phyloP scores from a whole-genome alignment of 2,329 filamentous ascomycete species.

The Fusarium piperis region DNA sequence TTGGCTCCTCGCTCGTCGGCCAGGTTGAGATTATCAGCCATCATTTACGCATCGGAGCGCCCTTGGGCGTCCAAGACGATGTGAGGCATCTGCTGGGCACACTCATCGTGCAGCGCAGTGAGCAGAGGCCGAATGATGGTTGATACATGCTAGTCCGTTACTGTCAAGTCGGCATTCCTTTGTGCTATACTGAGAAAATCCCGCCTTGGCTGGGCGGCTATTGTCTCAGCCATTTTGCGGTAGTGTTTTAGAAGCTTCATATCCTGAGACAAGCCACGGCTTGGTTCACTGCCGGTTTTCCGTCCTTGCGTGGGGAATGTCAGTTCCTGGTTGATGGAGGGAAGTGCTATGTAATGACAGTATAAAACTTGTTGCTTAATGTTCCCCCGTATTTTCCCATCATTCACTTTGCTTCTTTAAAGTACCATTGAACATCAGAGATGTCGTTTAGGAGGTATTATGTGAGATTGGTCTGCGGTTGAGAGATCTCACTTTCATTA shows the following conservation, averaged over 20 bases:
- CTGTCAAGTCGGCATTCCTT: not conserved
- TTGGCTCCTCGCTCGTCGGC: constrained; percentile 53
- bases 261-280: not conserved
- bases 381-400: not conserved
- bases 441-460: not conserved
- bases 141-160: constrained; percentile 43
- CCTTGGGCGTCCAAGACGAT: constrained; percentile 42
- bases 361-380: not conserved
- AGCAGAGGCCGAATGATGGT: constrained; percentile 41
- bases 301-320: not conserved
- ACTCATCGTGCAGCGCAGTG: constrained; percentile 41
- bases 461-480: not conserved
- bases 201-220: not conserved
- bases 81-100: constrained; percentile 51
- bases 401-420: too few relatives aligned
- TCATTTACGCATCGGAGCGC: constrained; percentile 39
- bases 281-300: not conserved
- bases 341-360: not conserved
- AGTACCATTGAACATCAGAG: not conserved
- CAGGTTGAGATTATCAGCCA: constrained; percentile 47
- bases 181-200: not conserved
- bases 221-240: not conserved
- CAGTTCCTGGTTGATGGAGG: not conserved
- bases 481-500: too few relatives aligned
- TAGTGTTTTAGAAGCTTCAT: not conserved